Evolutionary conservation across 208 protist species (phyloP), one percentile per base, ranked within the genome.

Genomic region (Crithidia thermophila): DNA sequence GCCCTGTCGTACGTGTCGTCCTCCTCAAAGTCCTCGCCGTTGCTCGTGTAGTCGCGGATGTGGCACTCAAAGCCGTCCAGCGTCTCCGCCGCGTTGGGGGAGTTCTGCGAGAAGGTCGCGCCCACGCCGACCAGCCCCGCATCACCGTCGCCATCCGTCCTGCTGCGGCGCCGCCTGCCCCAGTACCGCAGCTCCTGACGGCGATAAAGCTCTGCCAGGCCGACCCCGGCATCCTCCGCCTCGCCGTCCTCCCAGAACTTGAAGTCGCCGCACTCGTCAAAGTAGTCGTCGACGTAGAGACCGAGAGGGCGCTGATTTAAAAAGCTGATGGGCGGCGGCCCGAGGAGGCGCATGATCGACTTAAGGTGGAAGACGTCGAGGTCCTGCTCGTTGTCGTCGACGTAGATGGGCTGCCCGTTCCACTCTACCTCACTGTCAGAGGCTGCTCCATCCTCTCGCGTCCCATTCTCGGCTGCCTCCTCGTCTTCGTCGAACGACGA

Each of bases 301-400:
- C 84, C 84, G 11, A 55, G 33, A 9, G 84, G 79, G 8, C 52
- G 53, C 28, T 68, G 71, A 4, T 57, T 28, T 25, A 90, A 43
- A 50, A 75, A 75, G 23, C 14, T 60, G 42, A 79, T 56, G n/a
- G 73, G 67, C 31, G 84, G 84, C 14, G 81, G 67, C 10, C 84
- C 84, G n/a, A 90, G 28, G 31, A 90, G 74, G 21, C 79, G 70
- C 69, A 84, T 81, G 33, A 85, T 83, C 18, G 64, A 21, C 33
- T 85, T 82, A 34, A 90, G 66, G 28, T 90, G 84, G 14, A 73
- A 74, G 13, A 84, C 68, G 45, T 87, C 77, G 16, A 87, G 39
- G 52, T 83, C 78, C 57, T 84, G 82, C 53, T 85, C 79, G 45
- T 51, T 20, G 25, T 81, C 75, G 20, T 80, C 69, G 42, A 81